These are phyloP conservation scores for Stereocaulon alpinum DNA, from an alignment of 495 filamentous ascomycete genomes.

Conservation along the genomic window DNA sequence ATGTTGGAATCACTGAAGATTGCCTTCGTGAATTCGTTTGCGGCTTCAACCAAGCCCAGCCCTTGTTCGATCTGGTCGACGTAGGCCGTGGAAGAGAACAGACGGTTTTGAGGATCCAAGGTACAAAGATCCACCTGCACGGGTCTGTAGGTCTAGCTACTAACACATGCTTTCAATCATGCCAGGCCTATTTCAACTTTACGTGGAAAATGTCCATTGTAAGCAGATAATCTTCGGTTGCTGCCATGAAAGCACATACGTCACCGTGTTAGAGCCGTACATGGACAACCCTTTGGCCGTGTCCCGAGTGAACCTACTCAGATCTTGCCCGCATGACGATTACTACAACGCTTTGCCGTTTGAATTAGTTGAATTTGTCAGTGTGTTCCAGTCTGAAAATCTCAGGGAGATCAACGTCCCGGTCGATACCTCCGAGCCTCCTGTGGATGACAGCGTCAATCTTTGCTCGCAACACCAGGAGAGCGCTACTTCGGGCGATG, in stretches of 20 bases:
- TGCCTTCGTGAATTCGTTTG: slow-evolving; percentile 44
- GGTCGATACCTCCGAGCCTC: background rate
- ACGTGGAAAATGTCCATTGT: slow-evolving; percentile 50
- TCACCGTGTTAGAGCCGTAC: slow-evolving; percentile 45
- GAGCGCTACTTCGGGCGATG: background rate
- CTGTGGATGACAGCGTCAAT: background rate
- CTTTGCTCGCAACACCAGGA: background rate
- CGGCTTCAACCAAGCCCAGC: slow-evolving; percentile 48
- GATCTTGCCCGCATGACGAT: slow-evolving; percentile 23
- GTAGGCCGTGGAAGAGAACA: slow-evolving; percentile 51
- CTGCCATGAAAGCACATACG: slow-evolving; percentile 53
- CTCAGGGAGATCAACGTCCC: background rate
- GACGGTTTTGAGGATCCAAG: slow-evolving; percentile 51
- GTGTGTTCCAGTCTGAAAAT: slow-evolving; percentile 6
- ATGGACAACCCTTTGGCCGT: slow-evolving; percentile 23
- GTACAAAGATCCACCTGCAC: slow-evolving; percentile 22
- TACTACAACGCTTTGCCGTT: slow-evolving; percentile 18
- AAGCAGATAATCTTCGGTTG: slow-evolving; percentile 56
- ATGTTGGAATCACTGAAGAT: slow-evolving; percentile 40
- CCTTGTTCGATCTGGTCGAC: slow-evolving; percentile 52
- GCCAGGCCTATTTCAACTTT: slow-evolving; percentile 46
- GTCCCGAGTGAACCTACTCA: slow-evolving; percentile 43
- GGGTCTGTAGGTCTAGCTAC: background rate
- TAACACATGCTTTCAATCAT: background rate
- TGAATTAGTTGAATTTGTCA: slow-evolving; percentile 20